A percentile compares a stretch with the other conserved stretches of the same genome.
Evolutionary conservation across 148 eudicot species (phyloP).

Genomic region (Cornus florida): DNA sequence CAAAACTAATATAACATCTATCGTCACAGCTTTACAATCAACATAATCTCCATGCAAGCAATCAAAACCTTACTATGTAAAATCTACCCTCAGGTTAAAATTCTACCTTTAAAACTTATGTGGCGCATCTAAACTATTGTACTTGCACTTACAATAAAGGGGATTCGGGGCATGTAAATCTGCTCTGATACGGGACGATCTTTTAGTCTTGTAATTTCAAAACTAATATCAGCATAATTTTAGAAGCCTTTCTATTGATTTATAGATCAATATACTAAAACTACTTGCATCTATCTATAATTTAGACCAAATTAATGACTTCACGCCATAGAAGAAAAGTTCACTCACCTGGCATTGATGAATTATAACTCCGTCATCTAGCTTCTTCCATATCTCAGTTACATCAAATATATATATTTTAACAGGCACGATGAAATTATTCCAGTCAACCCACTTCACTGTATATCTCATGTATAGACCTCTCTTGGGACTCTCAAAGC

Average conservation of each 20-base stretch:
- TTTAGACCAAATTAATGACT: neutral
- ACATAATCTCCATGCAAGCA: no score
- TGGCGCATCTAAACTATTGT: neutral
- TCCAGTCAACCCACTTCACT: constrained; percentile 71
- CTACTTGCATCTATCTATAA: no score
- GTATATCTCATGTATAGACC: constrained; percentile 62
- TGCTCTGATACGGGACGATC: neutral
- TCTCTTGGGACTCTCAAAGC: constrained; percentile 44
- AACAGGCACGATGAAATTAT: constrained; percentile 62
- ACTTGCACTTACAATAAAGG: neutral
- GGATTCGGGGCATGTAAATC: neutral
- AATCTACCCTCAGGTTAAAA: no score
- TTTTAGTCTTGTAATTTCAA: neutral
- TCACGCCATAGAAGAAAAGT: neutral
- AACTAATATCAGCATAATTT: neutral
- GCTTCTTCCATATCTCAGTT: constrained; percentile 58
- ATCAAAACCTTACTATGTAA: neutral
- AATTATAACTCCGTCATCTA: constrained; percentile 20
- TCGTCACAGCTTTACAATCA: neutral
- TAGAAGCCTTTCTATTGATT: neutral
- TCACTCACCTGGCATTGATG: constrained; percentile 62
- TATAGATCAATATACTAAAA: neutral
- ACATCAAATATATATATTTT: constrained; percentile 68
- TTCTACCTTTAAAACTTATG: no score
- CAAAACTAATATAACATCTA: neutral